A percentile compares a stretch with the other conserved stretches of the same genome.
Evolutionary conservation across 805 yeast species (phyloP).

Genomic region (Scheffersomyces amazonensis): DNA sequence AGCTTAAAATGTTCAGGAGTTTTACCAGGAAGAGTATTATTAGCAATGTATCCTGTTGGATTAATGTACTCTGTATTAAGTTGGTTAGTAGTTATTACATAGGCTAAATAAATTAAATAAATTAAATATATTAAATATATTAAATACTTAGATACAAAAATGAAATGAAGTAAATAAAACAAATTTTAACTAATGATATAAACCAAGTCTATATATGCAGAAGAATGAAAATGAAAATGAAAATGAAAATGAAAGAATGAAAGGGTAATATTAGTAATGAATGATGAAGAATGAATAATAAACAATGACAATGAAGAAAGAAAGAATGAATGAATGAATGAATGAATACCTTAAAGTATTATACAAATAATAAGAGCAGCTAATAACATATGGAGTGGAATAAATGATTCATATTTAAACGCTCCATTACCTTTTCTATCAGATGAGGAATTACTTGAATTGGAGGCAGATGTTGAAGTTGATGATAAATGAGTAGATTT

Average conservation of each 20-base stretch:
- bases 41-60: conserved; percentile 67
- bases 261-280: too few species aligned
- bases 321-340: neutral
- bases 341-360: neutral
- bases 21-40: conserved; percentile 53
- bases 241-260: too few species aligned
- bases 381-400: neutral
- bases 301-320: too few species aligned
- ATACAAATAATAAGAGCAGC: neutral
- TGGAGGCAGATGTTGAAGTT: neutral
- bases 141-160: too few species aligned
- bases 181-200: neutral
- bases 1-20: conserved; percentile 67
- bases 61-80: conserved; percentile 60
- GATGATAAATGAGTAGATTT: neutral
- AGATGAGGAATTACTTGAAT: neutral
- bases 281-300: too few species aligned
- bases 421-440: neutral
- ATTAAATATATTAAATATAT: too few species aligned
- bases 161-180: too few species aligned
- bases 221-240: too few species aligned
- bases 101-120: conserved; percentile 4
- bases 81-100: conserved; percentile 65
- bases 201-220: too few species aligned
- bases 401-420: neutral